Conservation (phyloP, 306 rosid species). For the Trichosanthes cucumerina region DNA sequence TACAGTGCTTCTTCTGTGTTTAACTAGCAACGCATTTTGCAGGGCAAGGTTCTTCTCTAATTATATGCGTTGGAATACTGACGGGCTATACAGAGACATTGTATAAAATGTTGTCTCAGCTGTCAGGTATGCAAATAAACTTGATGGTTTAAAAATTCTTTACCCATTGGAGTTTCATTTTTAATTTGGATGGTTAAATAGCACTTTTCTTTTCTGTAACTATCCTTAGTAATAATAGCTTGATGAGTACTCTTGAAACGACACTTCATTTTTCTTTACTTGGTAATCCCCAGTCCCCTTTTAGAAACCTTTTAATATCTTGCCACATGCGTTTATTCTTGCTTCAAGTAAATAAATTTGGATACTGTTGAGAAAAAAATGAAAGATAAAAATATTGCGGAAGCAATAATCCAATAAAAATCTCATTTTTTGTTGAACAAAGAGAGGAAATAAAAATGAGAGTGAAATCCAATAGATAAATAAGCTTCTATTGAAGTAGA, state of each 20-base stretch:
- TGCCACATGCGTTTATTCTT: neutral
- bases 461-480: no score
- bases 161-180: neutral
- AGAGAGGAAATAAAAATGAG: no score
- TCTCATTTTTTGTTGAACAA: no score
- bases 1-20: slow-evolving; percentile 14
- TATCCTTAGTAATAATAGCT: neutral
- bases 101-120: slow-evolving; percentile 85
- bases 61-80: slow-evolving; percentile 88
- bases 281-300: neutral
- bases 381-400: no score
- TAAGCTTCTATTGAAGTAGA: no score
- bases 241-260: neutral
- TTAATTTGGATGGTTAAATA: neutral
- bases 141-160: slow-evolving; percentile 8
- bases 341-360: neutral
- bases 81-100: slow-evolving; percentile 87
- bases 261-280: neutral
- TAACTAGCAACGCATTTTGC: slow-evolving; percentile 29
- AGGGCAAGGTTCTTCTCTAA: slow-evolving; percentile 96
- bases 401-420: no score
- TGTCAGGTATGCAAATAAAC: slow-evolving; percentile 55
- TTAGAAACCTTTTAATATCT: neutral
- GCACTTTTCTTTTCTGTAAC: neutral
- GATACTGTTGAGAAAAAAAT: neutral